Evolutionary conservation across 2,329 filamentous ascomycete species (phyloP).

Genomic region (Nemania diffusa): DNA sequence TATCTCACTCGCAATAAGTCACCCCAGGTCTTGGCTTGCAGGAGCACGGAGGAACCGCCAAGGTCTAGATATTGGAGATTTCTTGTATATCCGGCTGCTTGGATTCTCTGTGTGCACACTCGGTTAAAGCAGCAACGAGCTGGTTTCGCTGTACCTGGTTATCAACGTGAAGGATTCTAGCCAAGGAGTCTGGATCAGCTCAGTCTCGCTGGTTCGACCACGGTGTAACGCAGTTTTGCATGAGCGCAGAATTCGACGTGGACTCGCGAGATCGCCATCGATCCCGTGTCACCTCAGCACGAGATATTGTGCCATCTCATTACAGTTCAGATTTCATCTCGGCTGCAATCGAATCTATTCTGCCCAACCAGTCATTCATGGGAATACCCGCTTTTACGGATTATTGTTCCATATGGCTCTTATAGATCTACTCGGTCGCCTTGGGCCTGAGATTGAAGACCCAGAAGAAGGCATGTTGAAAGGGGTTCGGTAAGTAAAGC

Average conservation of each 20-base stretch:
- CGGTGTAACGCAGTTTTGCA: not conserved
- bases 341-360: slow-evolving; percentile 25
- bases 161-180: not conserved
- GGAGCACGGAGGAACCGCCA: not conserved
- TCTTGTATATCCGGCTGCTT: not conserved
- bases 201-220: not conserved
- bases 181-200: slow-evolving; percentile 4
- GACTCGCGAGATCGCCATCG: slow-evolving; percentile 8
- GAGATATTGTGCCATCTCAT: slow-evolving; percentile 15
- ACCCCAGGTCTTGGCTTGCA: slow-evolving; percentile 17
- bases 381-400: not conserved
- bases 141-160: too few species aligned
- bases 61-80: not conserved
- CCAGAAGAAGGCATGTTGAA: slow-evolving; percentile 49
- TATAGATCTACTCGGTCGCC: slow-evolving; percentile 34
- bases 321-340: slow-evolving; percentile 17
- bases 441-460: slow-evolving; percentile 43
- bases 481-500: slow-evolving; percentile 17
- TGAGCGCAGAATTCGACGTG: not conserved
- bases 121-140: not conserved
- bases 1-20: not conserved
- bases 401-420: slow-evolving; percentile 35
- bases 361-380: slow-evolving; percentile 2
- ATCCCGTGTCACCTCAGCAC: not conserved
- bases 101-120: not conserved